Evolutionary conservation across 192 early-diverging fungal genomes (phyloP), one percentile per base, ranked within the genome.

Genomic region (Linnemannia hyalina): DNA sequence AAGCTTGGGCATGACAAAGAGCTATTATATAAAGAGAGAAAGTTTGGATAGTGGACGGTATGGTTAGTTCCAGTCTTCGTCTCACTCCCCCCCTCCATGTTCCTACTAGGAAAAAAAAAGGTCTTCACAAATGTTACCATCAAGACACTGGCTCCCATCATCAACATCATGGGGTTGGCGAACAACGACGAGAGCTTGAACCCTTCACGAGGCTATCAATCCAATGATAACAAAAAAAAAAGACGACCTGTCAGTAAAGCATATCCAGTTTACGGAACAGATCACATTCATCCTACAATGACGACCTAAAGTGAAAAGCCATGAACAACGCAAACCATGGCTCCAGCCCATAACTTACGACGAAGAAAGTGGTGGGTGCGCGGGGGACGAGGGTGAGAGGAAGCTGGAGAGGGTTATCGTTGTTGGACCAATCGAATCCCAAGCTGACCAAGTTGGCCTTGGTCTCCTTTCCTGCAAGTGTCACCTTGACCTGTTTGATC

Each of bases 151-250:
- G 91, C 75, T 23, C 91, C 92, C 87, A 92, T 89, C 90, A 93
- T 91, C 65, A 93, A 81, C 80, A 93, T 88, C 89, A 92, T 91
- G 11, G 92, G 92, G 82, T 93, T 93, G 63, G 89, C 88, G 54
- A 93, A 90, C 71, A 93, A 76, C 23, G 87, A 87, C 73, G 88
- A 78, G 35, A 91, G 46, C 55, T 90, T 91, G 75, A 93, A 93
- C 13, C 88, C 89, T 86, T 93, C 88, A 41, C 89, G 88, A 81
- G 86, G 77, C 92, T 93, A 78, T 22, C 13, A 32, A 11, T 36
- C 41, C 38, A 15, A 16, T 41, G 7, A 5, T 4, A 13, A 32
- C 13, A 46, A 23, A n/a, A 22, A 35, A 35, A 35, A 46, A 73
- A 40, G 49, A 52, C 18, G 15, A 16, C 18, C 3, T 6, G 15